Percentiles rank a stretch among this genome's conserved stretches.
Conservation (phyloP, 192 early-diverging fungal genomes). For the Martensiomyces pterosporus region DNA sequence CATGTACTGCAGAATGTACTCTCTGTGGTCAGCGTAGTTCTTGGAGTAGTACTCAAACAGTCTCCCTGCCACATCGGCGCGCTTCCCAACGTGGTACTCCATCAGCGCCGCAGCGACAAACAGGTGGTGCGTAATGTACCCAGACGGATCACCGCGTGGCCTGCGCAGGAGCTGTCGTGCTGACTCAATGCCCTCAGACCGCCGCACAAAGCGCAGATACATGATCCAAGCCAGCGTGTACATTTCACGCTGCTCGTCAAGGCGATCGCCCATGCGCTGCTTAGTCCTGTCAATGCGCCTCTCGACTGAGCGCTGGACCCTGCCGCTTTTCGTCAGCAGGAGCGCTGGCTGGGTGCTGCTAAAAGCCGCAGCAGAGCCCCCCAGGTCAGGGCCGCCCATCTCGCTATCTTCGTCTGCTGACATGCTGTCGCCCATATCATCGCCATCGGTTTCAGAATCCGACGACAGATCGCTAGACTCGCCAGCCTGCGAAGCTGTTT, state of each 20-base stretch:
- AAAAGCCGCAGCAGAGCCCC: too few species aligned
- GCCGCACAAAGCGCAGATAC: constrained; percentile 77
- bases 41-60: constrained; percentile 91
- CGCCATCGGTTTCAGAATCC: constrained; percentile 23
- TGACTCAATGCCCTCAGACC: constrained; percentile 71
- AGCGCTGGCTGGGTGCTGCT: constrained; percentile 30
- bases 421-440: constrained; percentile 47
- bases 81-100: constrained; percentile 91
- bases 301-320: constrained; percentile 22
- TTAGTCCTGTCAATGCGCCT: constrained; percentile 39
- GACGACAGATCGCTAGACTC: neutral
- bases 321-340: constrained; percentile 31
- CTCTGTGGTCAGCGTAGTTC: constrained; percentile 64
- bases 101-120: constrained; percentile 84
- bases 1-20: constrained; percentile 78
- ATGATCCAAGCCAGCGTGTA: constrained; percentile 79
- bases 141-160: constrained; percentile 66
- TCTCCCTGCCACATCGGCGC: constrained; percentile 73
- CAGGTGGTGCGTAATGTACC: constrained; percentile 77
- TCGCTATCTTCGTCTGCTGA: constrained; percentile 48
- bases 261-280: constrained; percentile 33
- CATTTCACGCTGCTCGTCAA: constrained; percentile 46
- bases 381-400: constrained; percentile 5
- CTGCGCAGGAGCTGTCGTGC: constrained; percentile 70
- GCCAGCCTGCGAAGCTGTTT: neutral